Evolutionary conservation across 2,329 filamentous ascomycete species (phyloP).

Genomic region (Furcasterigmium sp.): DNA sequence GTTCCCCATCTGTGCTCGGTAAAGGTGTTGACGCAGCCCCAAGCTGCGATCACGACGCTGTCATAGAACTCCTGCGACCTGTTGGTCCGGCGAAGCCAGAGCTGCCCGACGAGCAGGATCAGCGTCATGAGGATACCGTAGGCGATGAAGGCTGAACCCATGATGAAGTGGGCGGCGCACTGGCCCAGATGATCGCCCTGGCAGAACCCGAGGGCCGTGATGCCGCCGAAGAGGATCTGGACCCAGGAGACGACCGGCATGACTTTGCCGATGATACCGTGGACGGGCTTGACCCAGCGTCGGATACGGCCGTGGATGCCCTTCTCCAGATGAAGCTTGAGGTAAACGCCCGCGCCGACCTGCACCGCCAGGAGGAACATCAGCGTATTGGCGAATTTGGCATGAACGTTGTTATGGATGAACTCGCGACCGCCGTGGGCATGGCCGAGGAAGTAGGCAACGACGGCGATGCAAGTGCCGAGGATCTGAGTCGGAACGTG

Average conservation of each 20-base stretch:
- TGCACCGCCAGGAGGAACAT: conserved; percentile 77
- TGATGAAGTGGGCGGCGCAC: conserved; percentile 95
- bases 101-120: conserved; percentile 79
- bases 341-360: conserved; percentile 75
- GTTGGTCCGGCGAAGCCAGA: conserved; percentile 76
- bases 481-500: conserved; percentile 84
- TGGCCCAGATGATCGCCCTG: conserved; percentile 87
- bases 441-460: conserved; percentile 90
- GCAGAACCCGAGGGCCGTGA: conserved; percentile 88
- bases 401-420: conserved; percentile 67
- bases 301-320: conserved; percentile 78
- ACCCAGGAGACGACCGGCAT: conserved; percentile 86
- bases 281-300: conserved; percentile 62
- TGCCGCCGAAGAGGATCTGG: conserved; percentile 95
- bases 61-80: conserved; percentile 97
- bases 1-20: conserved; percentile 94
- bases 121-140: conserved; percentile 88
- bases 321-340: conserved; percentile 83
- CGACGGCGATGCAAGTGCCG: conserved; percentile 68
- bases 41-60: conserved; percentile 81
- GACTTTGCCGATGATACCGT: conserved; percentile 78
- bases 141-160: conserved; percentile 93
- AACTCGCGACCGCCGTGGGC: conserved; percentile 87
- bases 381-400: conserved; percentile 71
- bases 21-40: conserved; percentile 97